Evolutionary conservation across 2,329 filamentous ascomycete genomes (phyloP).

Genomic region (Microsporum canis): DNA sequence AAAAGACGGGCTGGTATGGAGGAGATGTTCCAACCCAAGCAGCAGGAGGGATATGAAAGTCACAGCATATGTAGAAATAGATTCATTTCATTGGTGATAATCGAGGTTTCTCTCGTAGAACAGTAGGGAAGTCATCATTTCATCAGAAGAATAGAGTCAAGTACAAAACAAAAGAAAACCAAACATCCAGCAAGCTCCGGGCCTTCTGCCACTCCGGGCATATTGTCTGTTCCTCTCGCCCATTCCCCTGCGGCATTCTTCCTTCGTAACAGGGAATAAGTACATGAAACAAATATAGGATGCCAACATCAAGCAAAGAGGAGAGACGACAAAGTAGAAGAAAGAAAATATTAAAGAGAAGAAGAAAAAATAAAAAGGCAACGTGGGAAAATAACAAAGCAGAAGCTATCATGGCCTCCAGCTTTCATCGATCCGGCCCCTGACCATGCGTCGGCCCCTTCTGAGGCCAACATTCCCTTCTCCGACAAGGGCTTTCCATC

Average conservation of each 20-base stretch:
- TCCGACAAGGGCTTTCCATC: conserved; percentile 34
- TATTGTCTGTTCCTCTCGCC: background rate
- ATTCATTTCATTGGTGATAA: background rate
- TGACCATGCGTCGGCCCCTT: conserved; percentile 21
- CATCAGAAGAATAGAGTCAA: background rate
- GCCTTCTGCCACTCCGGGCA: background rate
- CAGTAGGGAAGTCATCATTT: background rate
- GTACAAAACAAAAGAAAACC: background rate
- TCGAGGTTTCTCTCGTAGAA: background rate
- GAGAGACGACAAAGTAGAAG: background rate
- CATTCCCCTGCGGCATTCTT: background rate
- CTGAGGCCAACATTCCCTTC: conserved; percentile 35
- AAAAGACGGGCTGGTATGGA: no score
- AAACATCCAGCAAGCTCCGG: background rate
- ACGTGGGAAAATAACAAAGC: background rate
- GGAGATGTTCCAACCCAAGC: no score
- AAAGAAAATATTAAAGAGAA: background rate
- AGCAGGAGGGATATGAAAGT: background rate
- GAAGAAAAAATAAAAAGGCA: background rate
- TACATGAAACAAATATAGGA: background rate
- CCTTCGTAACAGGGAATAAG: background rate
- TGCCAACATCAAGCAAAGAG: conserved; percentile 6
- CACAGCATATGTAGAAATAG: background rate
- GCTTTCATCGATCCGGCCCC: conserved; percentile 20
- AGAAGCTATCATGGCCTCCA: conserved; percentile 15